Base-by-base conservation (phyloP, 768 basidiomycete species). In the Zangia roseola region DNA sequence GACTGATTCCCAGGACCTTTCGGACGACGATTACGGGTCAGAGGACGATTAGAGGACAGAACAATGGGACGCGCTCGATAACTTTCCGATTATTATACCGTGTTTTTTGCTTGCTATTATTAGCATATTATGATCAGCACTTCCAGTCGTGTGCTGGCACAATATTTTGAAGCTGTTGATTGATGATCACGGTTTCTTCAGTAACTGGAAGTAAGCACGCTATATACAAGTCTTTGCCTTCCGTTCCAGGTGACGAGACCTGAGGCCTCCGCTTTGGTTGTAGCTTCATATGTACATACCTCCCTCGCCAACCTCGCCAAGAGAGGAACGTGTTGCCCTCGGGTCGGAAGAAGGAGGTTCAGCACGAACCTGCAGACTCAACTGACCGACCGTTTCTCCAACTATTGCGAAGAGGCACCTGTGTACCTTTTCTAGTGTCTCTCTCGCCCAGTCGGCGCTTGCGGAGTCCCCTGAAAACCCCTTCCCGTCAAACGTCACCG, bases 11-110 rank as follows among this genome's bases (percentile, higher is more conserved):
- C 65, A 55, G 13, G 68, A 61, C 17, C 67, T 54, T 37, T 77
- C 74, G 5, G 78, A 77, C 36, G 82, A 83, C 40, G 83, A 76
- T 24, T 82, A 83, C 52, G 69, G 75, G 46, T 81, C 80, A 19
- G 84, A 86, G 31, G 65, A 65, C 43, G 76, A 77, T 34, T 67
- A 49, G 47, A 35, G 2, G 23, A 14, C 26, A 10, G 7, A 26
- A 26, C 10, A 26, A 26, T 8, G 26, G 8, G 10, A 6, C 10
- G 26, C 6, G 9, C 26, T 26, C 26, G 7, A 26, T 6, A 9
- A 26, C 26, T 26, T 26, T 26, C 26, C 28, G 12, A 28, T 28
- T 10, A 26, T 10, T 10, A 2, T 13, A 13, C 12, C 10, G 10
- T 13, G n/a, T n/a, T n/a, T n/a, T n/a, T n/a, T n/a, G n/a, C n/a